Percentiles rank a stretch among this genome's conserved stretches.
phyloP scores from a whole-genome alignment of 495 filamentous ascomycete species.

The Aspergillus coremiiformis region DNA sequence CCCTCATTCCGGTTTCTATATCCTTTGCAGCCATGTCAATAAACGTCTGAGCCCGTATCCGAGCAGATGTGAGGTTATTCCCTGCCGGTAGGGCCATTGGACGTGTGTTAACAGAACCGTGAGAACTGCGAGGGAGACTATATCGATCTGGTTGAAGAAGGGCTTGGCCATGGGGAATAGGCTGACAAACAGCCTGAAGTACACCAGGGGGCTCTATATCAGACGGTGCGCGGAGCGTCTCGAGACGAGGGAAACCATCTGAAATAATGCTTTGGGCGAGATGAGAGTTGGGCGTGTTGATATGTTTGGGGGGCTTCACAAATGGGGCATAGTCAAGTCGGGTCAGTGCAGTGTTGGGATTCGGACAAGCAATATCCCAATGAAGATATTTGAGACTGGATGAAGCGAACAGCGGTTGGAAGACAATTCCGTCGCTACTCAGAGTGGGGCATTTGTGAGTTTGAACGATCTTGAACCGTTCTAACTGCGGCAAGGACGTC shows the following conservation, averaged over 20 bases:
- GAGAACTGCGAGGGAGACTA: conserved; percentile 41
- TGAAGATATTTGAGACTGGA: conserved; percentile 59
- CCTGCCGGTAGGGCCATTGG: conserved; percentile 38
- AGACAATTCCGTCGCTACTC: conserved; percentile 51
- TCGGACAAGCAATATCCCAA: conserved; percentile 66
- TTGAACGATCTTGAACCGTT: conserved; percentile 66
- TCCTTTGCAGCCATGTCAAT: conserved; percentile 44
- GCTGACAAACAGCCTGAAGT: conserved; percentile 64
- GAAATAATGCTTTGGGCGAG: conserved; percentile 65
- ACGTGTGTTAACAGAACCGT: conserved; percentile 37
- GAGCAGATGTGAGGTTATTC: conserved; percentile 41
- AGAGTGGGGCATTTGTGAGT: conserved; percentile 50
- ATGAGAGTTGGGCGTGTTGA: conserved; percentile 55
- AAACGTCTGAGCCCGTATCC: conserved; percentile 43
- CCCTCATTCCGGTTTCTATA: conserved; percentile 35
- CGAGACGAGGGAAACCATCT: conserved; percentile 63
- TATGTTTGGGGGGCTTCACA: conserved; percentile 26
- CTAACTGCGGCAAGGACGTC: conserved; percentile 53
- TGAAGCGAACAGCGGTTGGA: conserved; percentile 64
- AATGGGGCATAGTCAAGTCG: conserved; percentile 36
- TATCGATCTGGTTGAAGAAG: conserved; percentile 43
- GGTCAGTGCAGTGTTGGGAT: conserved; percentile 33
- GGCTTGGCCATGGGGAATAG: conserved; percentile 43
- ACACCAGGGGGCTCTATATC: conserved; percentile 60
- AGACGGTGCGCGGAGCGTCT: conserved; percentile 60